Evolutionary conservation across 371 early-diverging fungal species (phyloP).

Genomic region (Choanephora cucurbitarum): DNA sequence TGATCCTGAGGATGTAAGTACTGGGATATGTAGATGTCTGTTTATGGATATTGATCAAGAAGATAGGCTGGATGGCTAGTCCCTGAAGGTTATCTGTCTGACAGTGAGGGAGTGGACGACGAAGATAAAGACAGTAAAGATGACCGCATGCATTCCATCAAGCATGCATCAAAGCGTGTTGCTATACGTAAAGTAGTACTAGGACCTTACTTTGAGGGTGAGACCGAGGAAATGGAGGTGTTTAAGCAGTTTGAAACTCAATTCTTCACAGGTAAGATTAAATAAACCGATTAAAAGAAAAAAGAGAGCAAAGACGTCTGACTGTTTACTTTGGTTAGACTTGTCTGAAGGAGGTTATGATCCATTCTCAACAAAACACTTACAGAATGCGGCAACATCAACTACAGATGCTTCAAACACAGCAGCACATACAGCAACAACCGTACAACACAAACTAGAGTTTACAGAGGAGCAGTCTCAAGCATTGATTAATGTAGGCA

Average conservation of each 20-base stretch:
- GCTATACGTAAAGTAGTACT: conserved; percentile 46
- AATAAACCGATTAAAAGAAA: too few species aligned
- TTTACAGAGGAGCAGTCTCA: conserved; percentile 38
- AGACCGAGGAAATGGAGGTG: conserved; percentile 20
- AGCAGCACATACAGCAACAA: too few species aligned
- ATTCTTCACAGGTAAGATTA: conserved; percentile 26
- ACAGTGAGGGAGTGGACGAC: conserved; percentile 71
- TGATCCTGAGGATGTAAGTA: conserved; percentile 47
- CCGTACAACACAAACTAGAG: conserved; percentile 1
- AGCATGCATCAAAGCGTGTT: conserved; percentile 12
- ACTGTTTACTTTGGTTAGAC: too few species aligned
- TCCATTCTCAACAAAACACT: conserved; percentile 29
- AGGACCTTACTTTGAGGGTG: conserved; percentile 58
- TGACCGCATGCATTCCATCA: neutral
- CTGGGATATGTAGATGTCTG: too few species aligned
- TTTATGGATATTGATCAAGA: neutral
- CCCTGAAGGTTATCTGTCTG: conserved; percentile 80
- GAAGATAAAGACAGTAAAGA: conserved; percentile 37
- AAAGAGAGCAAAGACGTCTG: too few species aligned
- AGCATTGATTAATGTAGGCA: conserved; percentile 35
- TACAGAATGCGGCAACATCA: conserved; percentile 1
- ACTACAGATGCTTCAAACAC: neutral
- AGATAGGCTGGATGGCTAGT: conserved; percentile 72
- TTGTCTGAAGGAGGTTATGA: conserved; percentile 26
- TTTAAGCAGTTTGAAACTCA: conserved; percentile 28